Conservation (phyloP, 2,329 filamentous ascomycete species). For the Onygenales sp. region DNA sequence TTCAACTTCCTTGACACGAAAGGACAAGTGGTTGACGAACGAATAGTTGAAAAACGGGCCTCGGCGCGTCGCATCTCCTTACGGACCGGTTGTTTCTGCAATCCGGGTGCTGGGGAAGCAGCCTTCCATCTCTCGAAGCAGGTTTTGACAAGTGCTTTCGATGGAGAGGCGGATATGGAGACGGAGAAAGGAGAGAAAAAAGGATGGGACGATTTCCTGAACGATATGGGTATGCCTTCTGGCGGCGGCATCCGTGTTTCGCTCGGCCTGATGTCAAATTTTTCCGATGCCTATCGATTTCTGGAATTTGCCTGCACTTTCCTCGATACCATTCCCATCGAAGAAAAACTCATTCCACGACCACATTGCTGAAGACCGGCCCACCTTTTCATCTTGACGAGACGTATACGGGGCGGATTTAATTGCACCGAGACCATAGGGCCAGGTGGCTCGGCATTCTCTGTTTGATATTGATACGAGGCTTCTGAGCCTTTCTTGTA, state of each 20-base stretch:
- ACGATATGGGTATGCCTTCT: conserved; percentile 12
- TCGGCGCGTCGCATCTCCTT: conserved; percentile 50
- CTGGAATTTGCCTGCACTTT: conserved; percentile 7
- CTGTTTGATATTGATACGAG: too few relatives aligned
- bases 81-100: conserved; percentile 49
- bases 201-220: conserved; percentile 12
- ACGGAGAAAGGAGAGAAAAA: conserved; percentile 9
- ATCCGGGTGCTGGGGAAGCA: conserved; percentile 36
- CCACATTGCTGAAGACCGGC: conserved; percentile 4
- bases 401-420: too few relatives aligned
- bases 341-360: conserved; percentile 2
- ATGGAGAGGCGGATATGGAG: conserved; percentile 3
- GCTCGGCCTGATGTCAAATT: conserved; percentile 15
- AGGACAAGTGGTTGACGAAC: conserved; percentile 47
- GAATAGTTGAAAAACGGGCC: conserved; percentile 50
- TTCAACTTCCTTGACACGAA: conserved; percentile 51
- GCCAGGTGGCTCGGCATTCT: too few relatives aligned
- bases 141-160: conserved; percentile 4
- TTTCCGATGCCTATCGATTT: conserved; percentile 12
- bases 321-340: conserved; percentile 3
- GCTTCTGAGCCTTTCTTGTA: too few relatives aligned
- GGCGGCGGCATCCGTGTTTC: conserved; percentile 13
- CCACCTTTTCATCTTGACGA: too few relatives aligned
- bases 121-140: conserved; percentile 32
- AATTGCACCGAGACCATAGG: too few relatives aligned